phyloP scores from a whole-genome alignment of 164 flowering plant species.

The Santalum album region DNA sequence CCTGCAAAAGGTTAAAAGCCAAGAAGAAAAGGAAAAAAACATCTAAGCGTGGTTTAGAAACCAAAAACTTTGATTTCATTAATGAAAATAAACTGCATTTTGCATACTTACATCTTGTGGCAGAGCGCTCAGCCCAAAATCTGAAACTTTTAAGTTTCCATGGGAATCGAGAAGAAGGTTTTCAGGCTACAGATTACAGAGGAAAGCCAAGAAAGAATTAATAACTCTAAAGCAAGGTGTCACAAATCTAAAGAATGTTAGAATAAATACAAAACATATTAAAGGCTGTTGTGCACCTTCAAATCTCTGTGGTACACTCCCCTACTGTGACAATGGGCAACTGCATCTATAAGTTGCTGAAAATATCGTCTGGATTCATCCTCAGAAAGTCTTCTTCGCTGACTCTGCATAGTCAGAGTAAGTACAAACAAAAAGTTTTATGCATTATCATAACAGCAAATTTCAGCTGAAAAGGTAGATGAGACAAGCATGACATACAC shows the following conservation, averaged over 20 bases:
- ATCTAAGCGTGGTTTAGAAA: neutral
- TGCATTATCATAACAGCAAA: neutral
- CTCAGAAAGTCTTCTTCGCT: slow-evolving; percentile 65
- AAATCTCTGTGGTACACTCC: slow-evolving; percentile 95
- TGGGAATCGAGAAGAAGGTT: slow-evolving; percentile 85
- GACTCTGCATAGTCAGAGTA: slow-evolving; percentile 42
- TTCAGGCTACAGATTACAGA: slow-evolving; percentile 60
- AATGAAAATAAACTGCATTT: neutral
- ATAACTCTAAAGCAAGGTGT: neutral
- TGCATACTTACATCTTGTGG: slow-evolving; percentile 56
- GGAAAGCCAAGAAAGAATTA: slow-evolving; percentile 6
- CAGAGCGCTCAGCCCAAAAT: slow-evolving; percentile 96
- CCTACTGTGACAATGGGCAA: slow-evolving; percentile 86
- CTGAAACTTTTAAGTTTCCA: slow-evolving; percentile 88
- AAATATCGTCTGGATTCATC: slow-evolving; percentile 62
- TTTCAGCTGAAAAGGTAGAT: no score
- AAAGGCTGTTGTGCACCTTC: slow-evolving; percentile 42
- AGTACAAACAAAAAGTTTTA: slow-evolving; percentile 1
- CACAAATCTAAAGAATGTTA: neutral
- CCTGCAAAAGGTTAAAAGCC: slow-evolving; percentile 33
- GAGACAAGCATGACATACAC: no score
- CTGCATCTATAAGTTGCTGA: slow-evolving; percentile 96
- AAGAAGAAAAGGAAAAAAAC: neutral
- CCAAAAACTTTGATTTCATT: neutral
- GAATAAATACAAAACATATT: neutral